Percentiles rank a stretch among this genome's conserved stretches.
phyloP scores from a whole-genome alignment of 345 rosid genomes.

The Ceriops decandra region DNA sequence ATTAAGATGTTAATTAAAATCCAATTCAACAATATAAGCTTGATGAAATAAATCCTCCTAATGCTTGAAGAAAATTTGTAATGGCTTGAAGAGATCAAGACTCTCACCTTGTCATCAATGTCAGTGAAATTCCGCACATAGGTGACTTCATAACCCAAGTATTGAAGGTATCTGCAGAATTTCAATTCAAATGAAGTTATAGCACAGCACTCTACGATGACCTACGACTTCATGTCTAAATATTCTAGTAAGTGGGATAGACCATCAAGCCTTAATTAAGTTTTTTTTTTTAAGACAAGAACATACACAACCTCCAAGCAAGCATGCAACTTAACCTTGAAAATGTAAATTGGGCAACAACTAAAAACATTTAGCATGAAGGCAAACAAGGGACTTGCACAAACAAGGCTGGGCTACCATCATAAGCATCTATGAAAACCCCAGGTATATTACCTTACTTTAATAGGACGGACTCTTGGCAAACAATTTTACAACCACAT shows the following conservation, averaged over 20 bases:
- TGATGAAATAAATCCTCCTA: no score
- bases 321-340: neutral
- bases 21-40: no score
- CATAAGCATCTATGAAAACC: neutral
- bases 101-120: conserved; percentile 82
- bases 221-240: neutral
- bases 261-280: no score
- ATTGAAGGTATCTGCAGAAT: conserved; percentile 56
- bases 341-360: neutral
- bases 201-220: neutral
- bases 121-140: conserved; percentile 87
- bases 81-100: neutral
- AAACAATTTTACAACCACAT: no score
- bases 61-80: no score
- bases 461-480: no score
- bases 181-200: conserved; percentile 11
- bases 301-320: neutral
- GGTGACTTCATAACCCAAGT: conserved; percentile 68
- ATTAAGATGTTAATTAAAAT: no score
- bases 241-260: no score
- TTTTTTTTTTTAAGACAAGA: neutral
- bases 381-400: neutral
- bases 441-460: no score
- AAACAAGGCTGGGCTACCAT: neutral
- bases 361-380: neutral